These are phyloP conservation scores for Adenanthera pavonina DNA, from an alignment of 306 rosid genomes.

Conservation along the genomic window DNA sequence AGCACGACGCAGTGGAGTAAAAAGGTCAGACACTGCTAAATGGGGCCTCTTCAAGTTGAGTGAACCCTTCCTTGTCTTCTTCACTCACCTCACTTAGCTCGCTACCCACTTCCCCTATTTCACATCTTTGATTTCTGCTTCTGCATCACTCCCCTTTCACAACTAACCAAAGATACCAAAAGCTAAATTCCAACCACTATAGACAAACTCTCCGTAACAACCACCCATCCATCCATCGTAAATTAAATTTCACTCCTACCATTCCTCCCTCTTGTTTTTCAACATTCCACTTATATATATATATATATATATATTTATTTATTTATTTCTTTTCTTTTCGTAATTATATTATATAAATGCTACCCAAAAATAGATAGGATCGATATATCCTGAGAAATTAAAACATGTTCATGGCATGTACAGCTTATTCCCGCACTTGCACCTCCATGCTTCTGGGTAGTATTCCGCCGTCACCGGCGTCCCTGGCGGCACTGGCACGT, in stretches of 20 bases:
- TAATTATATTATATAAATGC: neutral
- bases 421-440: slow-evolving; percentile 90
- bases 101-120: too few relatives aligned
- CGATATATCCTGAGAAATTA: too few relatives aligned
- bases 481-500: slow-evolving; percentile 91
- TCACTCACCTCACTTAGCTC: too few relatives aligned
- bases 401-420: slow-evolving; percentile 74
- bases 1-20: neutral
- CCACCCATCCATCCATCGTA: too few relatives aligned
- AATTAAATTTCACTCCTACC: slow-evolving; percentile 8
- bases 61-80: neutral
- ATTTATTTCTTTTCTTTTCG: too few relatives aligned
- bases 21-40: slow-evolving; percentile 8
- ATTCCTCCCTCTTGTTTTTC: slow-evolving; percentile 22
- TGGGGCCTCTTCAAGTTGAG: neutral
- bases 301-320: too few relatives aligned
- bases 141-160: neutral
- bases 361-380: neutral
- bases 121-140: too few relatives aligned
- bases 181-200: neutral
- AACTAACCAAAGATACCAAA: neutral
- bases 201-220: neutral
- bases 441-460: slow-evolving; percentile 97
- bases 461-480: slow-evolving; percentile 87
- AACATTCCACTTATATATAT: neutral